Conservation (phyloP, 2,329 filamentous ascomycete genomes). For the Pseudogymnoascus sp. region DNA sequence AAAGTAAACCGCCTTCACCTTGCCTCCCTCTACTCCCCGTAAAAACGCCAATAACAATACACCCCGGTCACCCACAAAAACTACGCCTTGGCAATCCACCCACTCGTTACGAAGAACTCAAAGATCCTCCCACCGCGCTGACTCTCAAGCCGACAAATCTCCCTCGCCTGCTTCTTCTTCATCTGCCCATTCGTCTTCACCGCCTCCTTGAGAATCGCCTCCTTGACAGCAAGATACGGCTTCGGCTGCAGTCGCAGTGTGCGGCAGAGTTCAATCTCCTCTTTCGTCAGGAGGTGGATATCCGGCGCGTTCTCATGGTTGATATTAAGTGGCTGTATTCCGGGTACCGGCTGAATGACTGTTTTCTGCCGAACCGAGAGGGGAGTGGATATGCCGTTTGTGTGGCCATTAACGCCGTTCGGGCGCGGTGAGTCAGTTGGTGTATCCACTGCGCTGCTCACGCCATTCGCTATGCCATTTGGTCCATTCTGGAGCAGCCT, state of each 20-base stretch:
- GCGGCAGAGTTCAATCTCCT: conserved; percentile 82
- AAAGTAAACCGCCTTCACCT: neutral
- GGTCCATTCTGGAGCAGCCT: conserved; percentile 39
- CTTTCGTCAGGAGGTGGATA: conserved; percentile 73
- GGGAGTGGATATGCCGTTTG: conserved; percentile 32
- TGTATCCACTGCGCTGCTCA: neutral
- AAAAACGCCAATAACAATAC: neutral
- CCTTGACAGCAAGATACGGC: conserved; percentile 90
- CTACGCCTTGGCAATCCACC: conserved; percentile 83
- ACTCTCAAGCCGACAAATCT: conserved; percentile 75
- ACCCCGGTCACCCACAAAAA: neutral
- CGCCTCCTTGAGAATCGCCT: conserved; percentile 82
- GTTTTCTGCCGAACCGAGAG: conserved; percentile 42
- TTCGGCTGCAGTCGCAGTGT: conserved; percentile 82
- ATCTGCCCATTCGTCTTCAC: conserved; percentile 79
- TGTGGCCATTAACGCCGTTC: conserved; percentile 50
- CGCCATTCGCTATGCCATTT: conserved; percentile 10
- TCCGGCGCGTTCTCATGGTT: conserved; percentile 64
- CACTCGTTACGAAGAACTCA: conserved; percentile 88
- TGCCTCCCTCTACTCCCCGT: neutral
- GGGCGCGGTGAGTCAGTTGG: conserved; percentile 27
- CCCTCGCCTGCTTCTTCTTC: conserved; percentile 89
- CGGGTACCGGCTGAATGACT: conserved; percentile 41
- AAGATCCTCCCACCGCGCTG: conserved; percentile 82
- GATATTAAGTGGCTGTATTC: conserved; percentile 35